Percentiles rank a stretch among this genome's conserved stretches.
Evolutionary conservation across 441 rosid genomes (phyloP).

Genomic region (Eugenia klotzschiana): DNA sequence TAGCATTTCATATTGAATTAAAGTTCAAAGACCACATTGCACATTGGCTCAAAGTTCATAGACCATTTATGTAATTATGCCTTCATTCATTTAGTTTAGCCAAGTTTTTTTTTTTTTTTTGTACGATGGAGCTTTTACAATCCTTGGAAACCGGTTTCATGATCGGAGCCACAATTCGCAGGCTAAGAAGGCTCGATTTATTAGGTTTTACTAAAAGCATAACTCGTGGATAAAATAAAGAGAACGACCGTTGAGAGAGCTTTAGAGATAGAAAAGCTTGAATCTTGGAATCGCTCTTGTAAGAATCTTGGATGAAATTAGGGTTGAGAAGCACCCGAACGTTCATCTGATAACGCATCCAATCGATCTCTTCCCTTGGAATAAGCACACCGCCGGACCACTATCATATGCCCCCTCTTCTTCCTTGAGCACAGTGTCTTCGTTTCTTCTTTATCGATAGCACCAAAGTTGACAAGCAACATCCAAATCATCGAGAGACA

Average conservation of each 20-base stretch:
- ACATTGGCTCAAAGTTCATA: too few relatives aligned
- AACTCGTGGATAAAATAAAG: background rate
- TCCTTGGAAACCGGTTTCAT: background rate
- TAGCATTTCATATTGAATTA: too few relatives aligned
- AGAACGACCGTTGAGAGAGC: background rate
- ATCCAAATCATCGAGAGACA: background rate
- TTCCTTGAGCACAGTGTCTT: background rate
- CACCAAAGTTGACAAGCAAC: background rate
- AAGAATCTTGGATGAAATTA: too few relatives aligned
- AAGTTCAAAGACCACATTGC: too few relatives aligned
- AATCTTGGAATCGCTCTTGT: background rate
- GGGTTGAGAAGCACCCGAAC: background rate
- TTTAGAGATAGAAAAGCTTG: background rate
- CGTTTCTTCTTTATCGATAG: background rate
- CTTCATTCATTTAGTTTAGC: background rate
- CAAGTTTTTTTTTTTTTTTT: background rate
- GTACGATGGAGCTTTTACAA: background rate
- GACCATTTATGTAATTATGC: too few relatives aligned
- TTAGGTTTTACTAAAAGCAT: background rate
- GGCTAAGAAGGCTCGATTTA: background rate
- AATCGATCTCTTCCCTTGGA: background rate
- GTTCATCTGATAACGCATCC: background rate
- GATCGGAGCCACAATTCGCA: background rate
- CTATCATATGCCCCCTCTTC: background rate
- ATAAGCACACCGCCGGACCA: background rate